Conservation (phyloP, 139 green algal genomes). For the Coelastrella sp. region DNA sequence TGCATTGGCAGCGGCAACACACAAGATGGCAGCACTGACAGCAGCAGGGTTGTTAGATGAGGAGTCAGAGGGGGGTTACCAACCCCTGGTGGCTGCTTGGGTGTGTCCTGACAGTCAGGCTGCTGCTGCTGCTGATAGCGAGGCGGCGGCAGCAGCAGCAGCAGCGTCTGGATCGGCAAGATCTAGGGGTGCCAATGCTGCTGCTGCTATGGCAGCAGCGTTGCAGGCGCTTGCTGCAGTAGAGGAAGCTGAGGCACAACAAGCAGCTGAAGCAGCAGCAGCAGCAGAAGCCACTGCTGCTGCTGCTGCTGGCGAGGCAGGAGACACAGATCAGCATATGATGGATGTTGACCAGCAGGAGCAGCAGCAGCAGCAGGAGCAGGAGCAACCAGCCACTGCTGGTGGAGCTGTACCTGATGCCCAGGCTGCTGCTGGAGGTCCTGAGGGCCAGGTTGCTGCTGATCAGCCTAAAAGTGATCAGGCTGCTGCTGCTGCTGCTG, state of each 20-base stretch:
- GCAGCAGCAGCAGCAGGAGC: constrained; percentile 1
- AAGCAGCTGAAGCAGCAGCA: not conserved
- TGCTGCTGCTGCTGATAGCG: constrained; percentile 23
- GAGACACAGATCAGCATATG: not conserved
- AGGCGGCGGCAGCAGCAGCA: not conserved
- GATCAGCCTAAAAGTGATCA: no score
- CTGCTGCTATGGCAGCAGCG: constrained; percentile 22
- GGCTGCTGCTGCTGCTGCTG: constrained; percentile 7
- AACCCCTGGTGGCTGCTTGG: constrained; percentile 8
- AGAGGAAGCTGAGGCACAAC: not conserved
- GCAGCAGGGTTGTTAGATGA: constrained; percentile 6
- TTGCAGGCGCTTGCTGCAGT: constrained; percentile 5
- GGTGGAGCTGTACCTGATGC: constrained; percentile 21
- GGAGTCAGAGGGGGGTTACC: not conserved
- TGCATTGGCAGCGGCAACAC: constrained; percentile 4
- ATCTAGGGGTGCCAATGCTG: constrained; percentile 1
- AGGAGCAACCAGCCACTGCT: not conserved
- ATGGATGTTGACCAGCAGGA: not conserved
- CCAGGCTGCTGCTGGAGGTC: not conserved
- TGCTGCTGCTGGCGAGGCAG: not conserved
- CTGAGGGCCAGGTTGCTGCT: not conserved
- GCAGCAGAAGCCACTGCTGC: not conserved
- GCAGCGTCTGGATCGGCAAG: not conserved
- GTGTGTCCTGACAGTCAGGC: not conserved
- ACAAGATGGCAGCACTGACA: constrained; percentile 8